Conservation (phyloP, 2,329 filamentous ascomycete species). For the Escovopsis sp. region DNA sequence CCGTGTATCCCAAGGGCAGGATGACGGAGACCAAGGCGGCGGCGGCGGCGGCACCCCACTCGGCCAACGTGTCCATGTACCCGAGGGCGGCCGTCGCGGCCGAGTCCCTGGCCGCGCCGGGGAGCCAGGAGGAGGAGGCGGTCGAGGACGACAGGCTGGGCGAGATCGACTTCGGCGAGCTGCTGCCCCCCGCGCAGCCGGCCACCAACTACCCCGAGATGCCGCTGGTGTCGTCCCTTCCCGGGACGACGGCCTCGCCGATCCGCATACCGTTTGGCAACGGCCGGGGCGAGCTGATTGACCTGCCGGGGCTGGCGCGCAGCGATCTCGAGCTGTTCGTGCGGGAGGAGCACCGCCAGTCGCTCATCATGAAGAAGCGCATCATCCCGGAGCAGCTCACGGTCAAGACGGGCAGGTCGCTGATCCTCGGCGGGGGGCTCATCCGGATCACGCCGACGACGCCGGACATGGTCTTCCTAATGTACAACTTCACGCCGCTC, state of each 20-base stretch:
- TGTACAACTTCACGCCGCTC: slow-evolving; percentile 78
- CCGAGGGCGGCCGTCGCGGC: slow-evolving; percentile 4
- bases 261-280: slow-evolving; percentile 84
- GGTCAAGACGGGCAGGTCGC: slow-evolving; percentile 61
- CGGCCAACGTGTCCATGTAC: slow-evolving; percentile 8
- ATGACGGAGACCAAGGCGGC: slow-evolving; percentile 21
- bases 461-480: slow-evolving; percentile 50
- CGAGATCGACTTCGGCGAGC: slow-evolving; percentile 28
- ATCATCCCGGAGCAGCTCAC: slow-evolving; percentile 57
- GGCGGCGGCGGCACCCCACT: neutral
- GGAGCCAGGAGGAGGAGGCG: too few species aligned
- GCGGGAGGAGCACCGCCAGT: slow-evolving; percentile 45
- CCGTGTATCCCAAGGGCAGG: slow-evolving; percentile 67
- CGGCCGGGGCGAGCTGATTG: slow-evolving; percentile 79
- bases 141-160: slow-evolving; percentile 11
- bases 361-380: slow-evolving; percentile 66
- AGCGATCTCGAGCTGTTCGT: slow-evolving; percentile 60
- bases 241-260: slow-evolving; percentile 88
- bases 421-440: slow-evolving; percentile 66
- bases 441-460: slow-evolving; percentile 65
- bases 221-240: slow-evolving; percentile 72
- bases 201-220: slow-evolving; percentile 69
- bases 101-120: slow-evolving; percentile 3
- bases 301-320: slow-evolving; percentile 73
- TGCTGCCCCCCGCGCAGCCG: slow-evolving; percentile 62